Conservation (phyloP, 1,284 basidiomycete species). For the Ustilago xerochloae region DNA sequence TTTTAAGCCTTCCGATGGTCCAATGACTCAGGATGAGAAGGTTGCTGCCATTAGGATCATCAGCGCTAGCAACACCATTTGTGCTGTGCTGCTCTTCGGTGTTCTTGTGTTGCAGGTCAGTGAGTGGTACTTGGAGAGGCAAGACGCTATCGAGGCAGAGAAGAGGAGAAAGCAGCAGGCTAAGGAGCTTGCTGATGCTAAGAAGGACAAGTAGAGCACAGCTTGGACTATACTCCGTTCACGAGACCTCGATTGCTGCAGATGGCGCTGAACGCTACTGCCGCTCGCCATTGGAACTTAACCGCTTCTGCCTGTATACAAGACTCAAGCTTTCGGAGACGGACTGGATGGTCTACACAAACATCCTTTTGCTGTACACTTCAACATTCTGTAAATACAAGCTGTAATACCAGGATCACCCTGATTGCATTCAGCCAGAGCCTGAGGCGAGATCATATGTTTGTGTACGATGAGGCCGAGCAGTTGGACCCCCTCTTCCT, state of each 20-base stretch:
- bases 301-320: too few species aligned
- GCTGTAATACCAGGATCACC: too few species aligned
- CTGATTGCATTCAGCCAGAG: too few species aligned
- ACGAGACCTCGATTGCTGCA: neutral
- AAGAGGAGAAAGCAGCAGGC: slow-evolving; percentile 35
- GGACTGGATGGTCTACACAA: too few species aligned
- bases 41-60: slow-evolving; percentile 57
- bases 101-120: slow-evolving; percentile 61
- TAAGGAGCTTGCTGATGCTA: slow-evolving; percentile 26
- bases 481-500: too few species aligned
- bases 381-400: too few species aligned
- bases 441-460: too few species aligned
- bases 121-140: slow-evolving; percentile 61
- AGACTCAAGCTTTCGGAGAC: too few species aligned
- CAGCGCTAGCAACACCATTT: slow-evolving; percentile 63
- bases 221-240: neutral
- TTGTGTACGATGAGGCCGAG: too few species aligned
- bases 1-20: slow-evolving; percentile 36
- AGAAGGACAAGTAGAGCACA: slow-evolving; percentile 33
- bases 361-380: too few species aligned
- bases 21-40: slow-evolving; percentile 55
- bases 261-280: too few species aligned
- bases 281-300: too few species aligned
- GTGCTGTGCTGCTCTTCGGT: slow-evolving; percentile 54
- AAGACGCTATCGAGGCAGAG: slow-evolving; percentile 43